Percentiles rank a stretch among this genome's conserved stretches.
Evolutionary conservation across 2,329 filamentous ascomycete species (phyloP).

Genomic region (Aspergillus sp.): DNA sequence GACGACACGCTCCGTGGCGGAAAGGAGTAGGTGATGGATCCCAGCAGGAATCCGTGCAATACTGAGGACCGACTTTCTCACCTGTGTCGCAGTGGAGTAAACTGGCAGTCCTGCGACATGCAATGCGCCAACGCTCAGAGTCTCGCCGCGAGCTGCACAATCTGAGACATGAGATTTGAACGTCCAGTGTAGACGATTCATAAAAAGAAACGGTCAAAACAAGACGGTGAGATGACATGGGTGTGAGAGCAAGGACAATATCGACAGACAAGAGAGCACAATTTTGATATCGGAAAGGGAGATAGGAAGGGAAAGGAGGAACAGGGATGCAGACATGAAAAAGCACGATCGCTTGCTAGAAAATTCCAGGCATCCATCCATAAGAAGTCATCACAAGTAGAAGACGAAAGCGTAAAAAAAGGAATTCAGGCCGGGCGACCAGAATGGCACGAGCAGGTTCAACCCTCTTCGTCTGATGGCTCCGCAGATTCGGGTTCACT

Average conservation of each 20-base stretch:
- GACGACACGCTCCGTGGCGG: background rate
- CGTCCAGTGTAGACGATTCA: no score
- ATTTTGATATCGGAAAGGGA: slow-evolving; percentile 1
- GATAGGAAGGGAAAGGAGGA: slow-evolving; percentile 4
- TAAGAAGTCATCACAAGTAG: slow-evolving; percentile 19
- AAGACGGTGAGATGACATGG: no score
- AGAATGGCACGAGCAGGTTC: slow-evolving; percentile 6
- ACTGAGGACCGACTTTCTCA: no score
- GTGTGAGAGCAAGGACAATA: no score
- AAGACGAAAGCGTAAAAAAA: slow-evolving; percentile 9
- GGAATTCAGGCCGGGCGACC: slow-evolving; percentile 5
- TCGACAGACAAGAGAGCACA: slow-evolving; percentile 19
- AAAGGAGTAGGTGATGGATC: background rate
- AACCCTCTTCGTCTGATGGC: slow-evolving; percentile 44
- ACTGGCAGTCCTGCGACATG: no score
- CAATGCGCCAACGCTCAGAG: no score
- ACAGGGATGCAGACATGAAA: slow-evolving; percentile 13
- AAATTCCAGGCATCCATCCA: slow-evolving; percentile 21
- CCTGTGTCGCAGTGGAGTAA: no score
- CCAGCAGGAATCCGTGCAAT: background rate
- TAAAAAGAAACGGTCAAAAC: no score
- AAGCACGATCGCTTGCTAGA: slow-evolving; percentile 29
- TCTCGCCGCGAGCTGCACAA: no score
- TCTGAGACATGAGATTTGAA: no score
- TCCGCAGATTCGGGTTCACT: slow-evolving; percentile 42